Evolutionary conservation across 371 early-diverging fungal genomes (phyloP).

Genomic region (Rhizopus sp.): DNA sequence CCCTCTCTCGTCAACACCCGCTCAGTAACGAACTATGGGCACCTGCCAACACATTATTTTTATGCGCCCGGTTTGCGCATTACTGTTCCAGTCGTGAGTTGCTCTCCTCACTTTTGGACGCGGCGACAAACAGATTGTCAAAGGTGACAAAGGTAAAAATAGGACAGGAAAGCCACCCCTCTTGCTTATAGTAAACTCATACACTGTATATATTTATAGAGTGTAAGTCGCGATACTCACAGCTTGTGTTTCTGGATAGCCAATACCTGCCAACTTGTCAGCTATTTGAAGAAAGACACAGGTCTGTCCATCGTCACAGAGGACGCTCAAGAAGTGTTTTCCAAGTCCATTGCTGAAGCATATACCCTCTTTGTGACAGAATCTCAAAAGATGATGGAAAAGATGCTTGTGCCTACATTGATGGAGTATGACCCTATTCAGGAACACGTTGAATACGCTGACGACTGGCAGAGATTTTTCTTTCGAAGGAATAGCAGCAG

Average conservation of each 20-base stretch:
- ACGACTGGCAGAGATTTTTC: constrained; percentile 56
- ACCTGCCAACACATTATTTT: constrained; percentile 83
- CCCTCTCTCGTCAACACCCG: constrained; percentile 30
- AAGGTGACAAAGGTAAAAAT: constrained; percentile 50
- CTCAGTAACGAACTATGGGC: constrained; percentile 52
- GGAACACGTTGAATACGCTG: constrained; percentile 62
- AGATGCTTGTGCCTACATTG: constrained; percentile 64
- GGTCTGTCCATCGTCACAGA: constrained; percentile 65
- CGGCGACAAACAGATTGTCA: constrained; percentile 55
- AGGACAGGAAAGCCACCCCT: constrained; percentile 9
- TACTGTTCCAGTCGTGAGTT: constrained; percentile 70
- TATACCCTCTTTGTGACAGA: constrained; percentile 62
- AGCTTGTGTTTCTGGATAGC: constrained; percentile 77
- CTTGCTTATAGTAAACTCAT: neutral
- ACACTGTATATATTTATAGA: constrained; percentile 13
- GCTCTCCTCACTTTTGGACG: constrained; percentile 60
- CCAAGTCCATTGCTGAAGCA: constrained; percentile 69
- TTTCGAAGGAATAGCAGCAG: constrained; percentile 23
- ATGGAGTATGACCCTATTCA: constrained; percentile 74
- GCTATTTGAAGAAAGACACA: constrained; percentile 79
- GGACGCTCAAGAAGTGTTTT: constrained; percentile 61
- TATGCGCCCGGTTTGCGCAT: constrained; percentile 87
- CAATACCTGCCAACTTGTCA: constrained; percentile 73
- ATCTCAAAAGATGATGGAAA: constrained; percentile 58
- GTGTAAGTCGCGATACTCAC: constrained; percentile 25